phyloP scores from a whole-genome alignment of 2,329 filamentous ascomycete species.

The Dactylella cylindrospora region DNA sequence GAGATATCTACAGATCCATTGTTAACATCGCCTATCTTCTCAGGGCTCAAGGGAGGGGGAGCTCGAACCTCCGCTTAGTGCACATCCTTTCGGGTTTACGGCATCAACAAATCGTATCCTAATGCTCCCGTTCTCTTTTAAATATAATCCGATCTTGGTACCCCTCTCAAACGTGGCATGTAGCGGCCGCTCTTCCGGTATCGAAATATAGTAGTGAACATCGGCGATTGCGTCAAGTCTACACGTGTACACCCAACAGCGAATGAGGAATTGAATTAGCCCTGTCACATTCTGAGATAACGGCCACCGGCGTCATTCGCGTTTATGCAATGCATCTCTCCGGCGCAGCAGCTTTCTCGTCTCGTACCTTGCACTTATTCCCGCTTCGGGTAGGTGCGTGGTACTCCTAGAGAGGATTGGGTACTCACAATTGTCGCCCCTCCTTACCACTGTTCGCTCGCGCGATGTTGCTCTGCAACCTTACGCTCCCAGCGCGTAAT shows the following conservation, averaged over 20 bases:
- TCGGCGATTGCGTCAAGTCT: slow-evolving; percentile 41
- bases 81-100: slow-evolving; percentile 22
- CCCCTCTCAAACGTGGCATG: slow-evolving; percentile 37
- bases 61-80: slow-evolving; percentile 37
- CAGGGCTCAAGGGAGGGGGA: background rate
- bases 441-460: slow-evolving; percentile 43
- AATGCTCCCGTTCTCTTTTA: slow-evolving; percentile 39
- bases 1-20: slow-evolving; percentile 21
- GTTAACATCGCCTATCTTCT: background rate
- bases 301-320: too few relatives aligned
- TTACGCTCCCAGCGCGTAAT: slow-evolving; percentile 20
- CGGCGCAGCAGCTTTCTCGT: too few relatives aligned
- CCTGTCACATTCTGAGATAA: background rate
- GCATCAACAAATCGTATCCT: slow-evolving; percentile 29
- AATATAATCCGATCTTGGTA: slow-evolving; percentile 32
- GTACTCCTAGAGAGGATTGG: background rate
- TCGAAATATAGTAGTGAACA: slow-evolving; percentile 38
- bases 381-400: too few relatives aligned
- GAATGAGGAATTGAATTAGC: background rate
- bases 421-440: slow-evolving; percentile 36
- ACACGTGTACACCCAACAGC: too few relatives aligned
- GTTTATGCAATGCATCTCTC: too few relatives aligned
- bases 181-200: slow-evolving; percentile 38
- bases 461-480: slow-evolving; percentile 40
- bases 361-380: too few relatives aligned